Base-by-base conservation (phyloP, 305 asterid genomes). In the Solanum aculeatissimum region DNA sequence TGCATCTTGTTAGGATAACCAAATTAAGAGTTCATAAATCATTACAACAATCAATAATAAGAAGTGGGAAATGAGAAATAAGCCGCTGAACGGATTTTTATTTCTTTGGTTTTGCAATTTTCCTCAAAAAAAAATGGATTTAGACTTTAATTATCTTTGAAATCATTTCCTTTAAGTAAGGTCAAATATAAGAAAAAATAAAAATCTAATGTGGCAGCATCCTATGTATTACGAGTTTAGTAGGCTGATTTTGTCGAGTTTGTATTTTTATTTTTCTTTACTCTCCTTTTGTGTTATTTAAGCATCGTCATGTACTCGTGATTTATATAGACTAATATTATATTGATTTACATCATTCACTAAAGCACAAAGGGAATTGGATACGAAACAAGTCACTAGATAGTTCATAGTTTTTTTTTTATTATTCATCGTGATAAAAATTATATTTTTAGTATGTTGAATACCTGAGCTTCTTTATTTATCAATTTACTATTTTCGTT, bases 31-130 rank as follows among this genome's bases (percentile, higher is more conserved):
- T 85, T 85, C 89, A 84, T 87, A 82, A 79, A 86, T 87, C 85
- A 83, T 84, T 88, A n/a, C 87, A 86, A 72, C 60, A 51, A 58
- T 82, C 88, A 89, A 84, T 84, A 84, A 16, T 14, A 68, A 70
- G 60, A 86, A 87, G 93, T 89, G 97, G 90, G 89, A 55, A 70
- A 86, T 89, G 89, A 86, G 91, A 89, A 83, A 83, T 86, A 83
- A 78, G 83, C 90, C 89, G 85, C 89, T 86, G 42, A 86, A 82
- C 83, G 72, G 82, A 86, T 88, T 83, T 84, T 77, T 82, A n/a
- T 86, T 57, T 53, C 60, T 62, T 78, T 54, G 54, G 23, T 78
- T 16, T 49, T 77, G 72, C 38, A 74, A 23, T 42, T 74, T 42
- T 74, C n/a, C n/a, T n/a, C n/a, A n/a, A n/a, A n/a, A 9, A 47